Evolutionary conservation across 805 yeast genomes (phyloP).

Genomic region (Metschnikowia proteae): DNA sequence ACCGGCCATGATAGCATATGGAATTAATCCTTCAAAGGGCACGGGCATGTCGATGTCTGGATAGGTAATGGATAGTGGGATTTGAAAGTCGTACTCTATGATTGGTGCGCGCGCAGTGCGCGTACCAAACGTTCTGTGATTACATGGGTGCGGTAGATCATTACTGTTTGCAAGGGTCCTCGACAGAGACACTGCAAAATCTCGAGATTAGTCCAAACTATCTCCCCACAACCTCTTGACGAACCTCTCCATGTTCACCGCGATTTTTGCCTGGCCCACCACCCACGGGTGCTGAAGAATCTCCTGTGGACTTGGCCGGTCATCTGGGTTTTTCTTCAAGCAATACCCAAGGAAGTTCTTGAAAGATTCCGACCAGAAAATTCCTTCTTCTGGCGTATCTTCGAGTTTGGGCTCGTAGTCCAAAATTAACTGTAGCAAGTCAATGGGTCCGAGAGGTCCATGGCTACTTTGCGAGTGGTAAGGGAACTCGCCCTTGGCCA

Average conservation of each 20-base stretch:
- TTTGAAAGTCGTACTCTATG: constrained; percentile 11
- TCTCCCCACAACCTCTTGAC: constrained; percentile 67
- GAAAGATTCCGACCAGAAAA: constrained; percentile 79
- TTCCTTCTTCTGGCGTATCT: constrained; percentile 73
- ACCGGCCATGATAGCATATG: constrained; percentile 44
- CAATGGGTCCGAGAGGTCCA: constrained; percentile 61
- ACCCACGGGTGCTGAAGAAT: constrained; percentile 95
- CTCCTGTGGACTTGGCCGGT: constrained; percentile 89
- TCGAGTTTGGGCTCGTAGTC: constrained; percentile 75
- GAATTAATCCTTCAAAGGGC: constrained; percentile 47
- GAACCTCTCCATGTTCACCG: constrained; percentile 83
- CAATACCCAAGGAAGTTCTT: constrained; percentile 79
- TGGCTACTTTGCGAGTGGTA: constrained; percentile 40
- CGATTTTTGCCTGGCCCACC: constrained; percentile 64
- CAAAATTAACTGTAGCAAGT: constrained; percentile 73
- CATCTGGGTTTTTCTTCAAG: constrained; percentile 70
- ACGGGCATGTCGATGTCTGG: constrained; percentile 35
- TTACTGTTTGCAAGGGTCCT: no score
- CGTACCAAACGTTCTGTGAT: not conserved
- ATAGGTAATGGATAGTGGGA: constrained; percentile 3
- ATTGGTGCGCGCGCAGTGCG: constrained; percentile 22
- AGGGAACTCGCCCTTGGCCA: constrained; percentile 90
- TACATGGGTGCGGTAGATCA: not conserved
- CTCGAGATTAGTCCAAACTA: not conserved
- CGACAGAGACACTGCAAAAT: no score